phyloP scores from a whole-genome alignment of 2,329 filamentous ascomycete genomes.

The Samsoniella hepiali region DNA sequence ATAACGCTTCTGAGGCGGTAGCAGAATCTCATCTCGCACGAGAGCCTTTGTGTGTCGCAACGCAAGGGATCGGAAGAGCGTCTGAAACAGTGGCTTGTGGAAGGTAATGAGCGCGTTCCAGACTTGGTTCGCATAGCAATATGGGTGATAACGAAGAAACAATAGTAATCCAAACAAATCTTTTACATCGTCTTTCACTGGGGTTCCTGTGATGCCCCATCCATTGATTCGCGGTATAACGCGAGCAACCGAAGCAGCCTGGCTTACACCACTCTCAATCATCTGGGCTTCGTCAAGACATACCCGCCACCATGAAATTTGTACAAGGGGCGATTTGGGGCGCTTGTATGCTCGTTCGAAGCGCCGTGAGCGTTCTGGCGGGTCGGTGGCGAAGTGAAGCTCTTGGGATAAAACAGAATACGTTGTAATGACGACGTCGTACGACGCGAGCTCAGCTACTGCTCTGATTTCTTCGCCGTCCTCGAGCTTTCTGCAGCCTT shows the following conservation, averaged over 20 bases:
- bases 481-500: constrained; percentile 42
- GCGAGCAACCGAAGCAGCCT: constrained; percentile 76
- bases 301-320: constrained; percentile 85
- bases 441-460: constrained; percentile 43
- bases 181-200: constrained; percentile 71
- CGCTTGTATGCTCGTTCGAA: constrained; percentile 64
- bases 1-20: constrained; percentile 81
- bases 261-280: constrained; percentile 83
- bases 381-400: constrained; percentile 69
- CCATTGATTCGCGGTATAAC: constrained; percentile 79
- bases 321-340: constrained; percentile 70
- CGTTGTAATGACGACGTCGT: constrained; percentile 62
- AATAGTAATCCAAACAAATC: constrained; percentile 78
- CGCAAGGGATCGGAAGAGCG: constrained; percentile 68
- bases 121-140: constrained; percentile 57
- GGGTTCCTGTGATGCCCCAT: constrained; percentile 89
- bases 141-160: constrained; percentile 78
- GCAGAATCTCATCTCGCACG: constrained; percentile 71
- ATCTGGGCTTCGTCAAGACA: constrained; percentile 81
- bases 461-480: constrained; percentile 38
- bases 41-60: constrained; percentile 82
- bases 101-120: constrained; percentile 65
- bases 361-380: constrained; percentile 66
- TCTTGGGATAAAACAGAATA: constrained; percentile 74
- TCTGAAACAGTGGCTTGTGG: constrained; percentile 62